These are phyloP conservation scores for Fomes fomentarius DNA, from an alignment of 1,284 basidiomycete genomes.

Conservation along the genomic window DNA sequence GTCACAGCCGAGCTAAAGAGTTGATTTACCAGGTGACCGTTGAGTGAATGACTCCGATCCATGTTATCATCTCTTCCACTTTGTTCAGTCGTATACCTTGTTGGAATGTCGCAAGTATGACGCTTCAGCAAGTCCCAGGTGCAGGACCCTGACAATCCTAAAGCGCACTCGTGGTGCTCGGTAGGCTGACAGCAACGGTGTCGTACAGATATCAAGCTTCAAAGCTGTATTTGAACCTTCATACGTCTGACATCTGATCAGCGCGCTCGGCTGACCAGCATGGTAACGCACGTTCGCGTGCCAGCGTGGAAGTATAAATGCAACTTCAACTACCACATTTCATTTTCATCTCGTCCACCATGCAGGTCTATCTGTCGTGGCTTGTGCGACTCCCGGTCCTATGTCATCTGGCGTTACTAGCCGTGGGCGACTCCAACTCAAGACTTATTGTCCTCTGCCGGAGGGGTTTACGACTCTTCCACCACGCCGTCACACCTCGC, in stretches of 20 bases:
- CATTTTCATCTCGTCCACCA: not conserved
- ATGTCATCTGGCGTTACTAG: constrained; percentile 1
- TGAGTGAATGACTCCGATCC: too few species aligned
- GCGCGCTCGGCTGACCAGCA: constrained; percentile 5
- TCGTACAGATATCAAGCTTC: too few species aligned
- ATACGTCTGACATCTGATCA: not conserved
- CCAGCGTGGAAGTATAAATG: constrained; percentile 2
- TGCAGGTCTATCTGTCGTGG: constrained; percentile 5
- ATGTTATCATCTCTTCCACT: too few species aligned
- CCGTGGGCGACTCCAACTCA: not conserved
- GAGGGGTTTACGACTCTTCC: constrained; percentile 38
- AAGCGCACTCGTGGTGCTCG: too few species aligned
- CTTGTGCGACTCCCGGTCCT: constrained; percentile 2
- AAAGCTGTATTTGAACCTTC: too few species aligned
- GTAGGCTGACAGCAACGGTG: too few species aligned
- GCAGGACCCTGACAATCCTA: too few species aligned
- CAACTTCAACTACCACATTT: not conserved
- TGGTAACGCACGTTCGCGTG: constrained; percentile 9
- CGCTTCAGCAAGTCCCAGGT: too few species aligned
- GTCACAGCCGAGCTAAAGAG: too few species aligned
- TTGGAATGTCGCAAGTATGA: too few species aligned
- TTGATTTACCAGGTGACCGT: too few species aligned
- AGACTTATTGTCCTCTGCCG: constrained; percentile 7
- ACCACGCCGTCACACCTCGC: constrained; percentile 41
- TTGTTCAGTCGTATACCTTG: too few species aligned